Evolutionary conservation across 2,329 filamentous ascomycete species (phyloP).

Genomic region (Herpotrichia juniperi): DNA sequence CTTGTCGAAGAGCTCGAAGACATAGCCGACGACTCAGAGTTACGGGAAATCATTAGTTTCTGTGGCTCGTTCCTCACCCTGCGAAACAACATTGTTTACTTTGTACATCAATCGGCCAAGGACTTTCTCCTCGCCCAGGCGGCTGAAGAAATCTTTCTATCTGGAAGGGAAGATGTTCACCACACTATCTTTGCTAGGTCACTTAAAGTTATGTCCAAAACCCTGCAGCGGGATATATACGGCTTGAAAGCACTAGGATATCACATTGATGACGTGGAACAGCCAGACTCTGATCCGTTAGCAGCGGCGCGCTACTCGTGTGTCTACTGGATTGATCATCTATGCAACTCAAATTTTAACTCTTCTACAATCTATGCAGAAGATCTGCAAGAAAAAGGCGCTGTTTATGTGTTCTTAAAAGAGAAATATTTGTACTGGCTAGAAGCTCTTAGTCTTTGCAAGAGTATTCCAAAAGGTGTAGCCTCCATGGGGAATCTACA

Average conservation of each 20-base stretch:
- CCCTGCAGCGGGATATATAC: slow-evolving; percentile 24
- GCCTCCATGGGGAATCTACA: too few species aligned
- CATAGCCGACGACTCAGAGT: too few species aligned
- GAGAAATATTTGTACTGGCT: too few species aligned
- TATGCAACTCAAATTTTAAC: slow-evolving; percentile 20
- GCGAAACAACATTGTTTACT: too few species aligned
- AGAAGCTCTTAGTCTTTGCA: too few species aligned
- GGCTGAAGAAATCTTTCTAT: neutral
- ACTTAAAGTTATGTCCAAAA: slow-evolving; percentile 26
- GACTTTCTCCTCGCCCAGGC: too few species aligned
- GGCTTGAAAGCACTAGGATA: slow-evolving; percentile 23
- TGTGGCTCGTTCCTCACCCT: too few species aligned
- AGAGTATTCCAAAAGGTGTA: too few species aligned
- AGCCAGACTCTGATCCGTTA: slow-evolving; percentile 28
- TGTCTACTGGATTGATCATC: too few species aligned
- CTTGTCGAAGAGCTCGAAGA: slow-evolving; percentile 19
- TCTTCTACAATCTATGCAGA: slow-evolving; percentile 1
- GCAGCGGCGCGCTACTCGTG: slow-evolving; percentile 28
- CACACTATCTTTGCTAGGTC: slow-evolving; percentile 24
- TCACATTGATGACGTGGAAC: slow-evolving; percentile 20
- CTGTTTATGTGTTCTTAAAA: slow-evolving; percentile 13
- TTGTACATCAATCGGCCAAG: too few species aligned
- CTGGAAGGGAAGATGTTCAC: too few species aligned
- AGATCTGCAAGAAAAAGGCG: slow-evolving; percentile 11
- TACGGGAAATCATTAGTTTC: too few species aligned